These are phyloP conservation scores for Hypoxylon intermedium DNA, from an alignment of 495 filamentous ascomycete species.

Conservation along the genomic window DNA sequence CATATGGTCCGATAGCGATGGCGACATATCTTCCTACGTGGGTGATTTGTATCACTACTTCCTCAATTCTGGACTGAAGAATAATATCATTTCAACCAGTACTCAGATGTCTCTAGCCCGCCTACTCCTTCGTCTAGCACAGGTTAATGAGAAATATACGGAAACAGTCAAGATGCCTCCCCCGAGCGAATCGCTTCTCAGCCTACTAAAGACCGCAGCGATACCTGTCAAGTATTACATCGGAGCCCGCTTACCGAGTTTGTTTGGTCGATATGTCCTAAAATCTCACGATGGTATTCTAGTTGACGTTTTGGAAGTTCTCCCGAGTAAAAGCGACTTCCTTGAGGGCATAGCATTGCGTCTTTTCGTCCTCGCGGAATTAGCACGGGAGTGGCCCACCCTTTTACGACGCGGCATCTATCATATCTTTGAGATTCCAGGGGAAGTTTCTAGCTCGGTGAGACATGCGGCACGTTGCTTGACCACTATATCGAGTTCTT, in stretches of 20 bases:
- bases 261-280: conserved; percentile 81
- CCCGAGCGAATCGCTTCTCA: conserved; percentile 75
- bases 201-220: conserved; percentile 68
- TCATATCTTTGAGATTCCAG: conserved; percentile 89
- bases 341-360: conserved; percentile 86
- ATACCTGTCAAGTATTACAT: conserved; percentile 79
- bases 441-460: conserved; percentile 65
- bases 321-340: conserved; percentile 75
- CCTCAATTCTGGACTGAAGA: conserved; percentile 67
- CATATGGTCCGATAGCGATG: conserved; percentile 65
- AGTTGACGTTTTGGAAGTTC: conserved; percentile 72
- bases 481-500: conserved; percentile 64
- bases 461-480: conserved; percentile 76
- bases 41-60: conserved; percentile 84
- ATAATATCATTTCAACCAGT: conserved; percentile 67
- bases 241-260: conserved; percentile 67
- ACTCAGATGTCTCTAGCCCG: conserved; percentile 70
- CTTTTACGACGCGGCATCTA: conserved; percentile 84
- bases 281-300: conserved; percentile 83
- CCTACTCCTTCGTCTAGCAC: conserved; percentile 71
- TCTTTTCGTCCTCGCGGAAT: conserved; percentile 71
- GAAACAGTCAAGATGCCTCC: conserved; percentile 64
- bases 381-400: conserved; percentile 83
- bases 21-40: conserved; percentile 66
- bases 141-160: conserved; percentile 68